Evolutionary conservation across 257 asterid genomes (phyloP).

Genomic region (Nicotiana attenuata): DNA sequence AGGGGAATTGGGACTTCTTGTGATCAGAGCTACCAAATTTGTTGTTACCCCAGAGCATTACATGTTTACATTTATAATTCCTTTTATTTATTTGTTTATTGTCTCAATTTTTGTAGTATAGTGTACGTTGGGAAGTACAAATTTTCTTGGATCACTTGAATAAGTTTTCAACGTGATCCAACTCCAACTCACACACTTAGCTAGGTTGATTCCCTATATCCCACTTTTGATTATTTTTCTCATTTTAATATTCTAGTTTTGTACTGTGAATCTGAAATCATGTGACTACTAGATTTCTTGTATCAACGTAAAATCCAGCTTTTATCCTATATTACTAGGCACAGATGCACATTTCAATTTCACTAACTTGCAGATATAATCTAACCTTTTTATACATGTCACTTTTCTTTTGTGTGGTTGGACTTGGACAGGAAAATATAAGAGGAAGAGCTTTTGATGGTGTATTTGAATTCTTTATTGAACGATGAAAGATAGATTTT

Average conservation of each 20-base stretch:
- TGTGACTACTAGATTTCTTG: neutral
- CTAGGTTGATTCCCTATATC: slow-evolving; percentile 6
- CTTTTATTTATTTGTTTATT: neutral
- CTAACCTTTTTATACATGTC: neutral
- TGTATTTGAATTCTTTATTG: no score
- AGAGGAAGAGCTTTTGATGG: neutral
- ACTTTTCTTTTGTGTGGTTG: neutral
- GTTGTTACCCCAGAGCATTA: slow-evolving; percentile 23
- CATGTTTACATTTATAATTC: neutral
- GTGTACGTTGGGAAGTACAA: slow-evolving; percentile 30
- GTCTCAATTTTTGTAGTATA: neutral
- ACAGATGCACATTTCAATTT: neutral
- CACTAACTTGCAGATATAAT: neutral
- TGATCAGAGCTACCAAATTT: slow-evolving; percentile 28
- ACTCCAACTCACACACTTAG: neutral
- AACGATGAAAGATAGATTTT: no score
- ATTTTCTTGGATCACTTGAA: slow-evolving; percentile 42
- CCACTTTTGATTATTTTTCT: neutral
- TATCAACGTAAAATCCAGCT: neutral
- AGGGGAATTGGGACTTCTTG: slow-evolving; percentile 27
- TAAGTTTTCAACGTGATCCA: slow-evolving; percentile 14
- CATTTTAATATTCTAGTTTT: neutral
- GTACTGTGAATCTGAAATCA: neutral
- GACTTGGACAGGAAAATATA: neutral
- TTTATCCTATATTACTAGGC: neutral